Conservation (phyloP, 495 filamentous ascomycete species). For the Hyaloscypha variabilis region DNA sequence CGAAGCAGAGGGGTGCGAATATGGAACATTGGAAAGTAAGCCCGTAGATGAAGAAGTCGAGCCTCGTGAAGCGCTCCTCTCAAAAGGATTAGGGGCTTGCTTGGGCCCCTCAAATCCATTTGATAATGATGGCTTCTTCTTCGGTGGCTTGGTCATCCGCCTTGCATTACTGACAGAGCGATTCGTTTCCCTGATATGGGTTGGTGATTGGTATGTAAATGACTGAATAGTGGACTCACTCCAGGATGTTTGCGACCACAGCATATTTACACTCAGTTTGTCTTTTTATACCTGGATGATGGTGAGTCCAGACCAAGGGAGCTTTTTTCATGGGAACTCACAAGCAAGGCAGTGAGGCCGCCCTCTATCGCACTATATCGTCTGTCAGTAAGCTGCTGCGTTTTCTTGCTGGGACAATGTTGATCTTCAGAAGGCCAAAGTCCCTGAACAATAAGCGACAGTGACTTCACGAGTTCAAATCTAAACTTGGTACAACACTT, state of each 20-base stretch:
- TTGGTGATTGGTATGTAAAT: slow-evolving; percentile 6
- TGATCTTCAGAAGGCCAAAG: not conserved
- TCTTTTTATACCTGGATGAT: slow-evolving; percentile 57
- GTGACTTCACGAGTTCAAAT: not conserved
- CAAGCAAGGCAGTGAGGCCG: slow-evolving; percentile 68
- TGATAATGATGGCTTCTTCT: slow-evolving; percentile 37
- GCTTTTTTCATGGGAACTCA: slow-evolving; percentile 34
- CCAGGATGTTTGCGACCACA: slow-evolving; percentile 66
- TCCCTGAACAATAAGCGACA: not conserved
- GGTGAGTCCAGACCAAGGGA: not conserved
- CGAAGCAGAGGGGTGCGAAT: slow-evolving; percentile 60
- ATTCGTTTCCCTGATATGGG: slow-evolving; percentile 46
- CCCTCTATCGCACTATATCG: slow-evolving; percentile 55
- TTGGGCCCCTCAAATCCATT: slow-evolving; percentile 26
- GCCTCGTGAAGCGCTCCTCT: slow-evolving; percentile 23
- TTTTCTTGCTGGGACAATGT: not conserved
- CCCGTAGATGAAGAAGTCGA: slow-evolving; percentile 43
- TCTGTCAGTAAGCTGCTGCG: not conserved
- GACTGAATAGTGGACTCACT: slow-evolving; percentile 46
- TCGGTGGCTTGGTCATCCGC: slow-evolving; percentile 60
- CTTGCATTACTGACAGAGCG: slow-evolving; percentile 51
- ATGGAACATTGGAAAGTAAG: slow-evolving; percentile 68
- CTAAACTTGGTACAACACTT: no score
- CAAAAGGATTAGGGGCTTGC: slow-evolving; percentile 23
- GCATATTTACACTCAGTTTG: slow-evolving; percentile 72